These are phyloP conservation scores for Zygoascus bituminiphila DNA, from an alignment of 805 yeast genomes.

Conservation along the genomic window DNA sequence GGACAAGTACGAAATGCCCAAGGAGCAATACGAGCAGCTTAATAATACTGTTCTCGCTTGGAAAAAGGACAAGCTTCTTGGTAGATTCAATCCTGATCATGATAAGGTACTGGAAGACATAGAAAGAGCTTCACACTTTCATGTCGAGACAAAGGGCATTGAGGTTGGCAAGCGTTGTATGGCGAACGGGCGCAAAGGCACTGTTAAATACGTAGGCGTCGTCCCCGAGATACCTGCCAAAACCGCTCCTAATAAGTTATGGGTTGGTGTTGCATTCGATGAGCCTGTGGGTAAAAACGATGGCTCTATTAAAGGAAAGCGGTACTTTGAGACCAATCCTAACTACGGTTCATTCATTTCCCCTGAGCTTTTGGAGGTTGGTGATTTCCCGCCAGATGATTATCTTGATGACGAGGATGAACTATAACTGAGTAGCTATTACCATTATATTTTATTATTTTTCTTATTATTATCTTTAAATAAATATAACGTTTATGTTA, in stretches of 20 bases:
- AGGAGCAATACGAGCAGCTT: conserved; percentile 53
- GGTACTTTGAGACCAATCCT: conserved; percentile 47
- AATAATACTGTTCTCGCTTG: conserved; percentile 62
- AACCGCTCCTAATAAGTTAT: conserved; percentile 27
- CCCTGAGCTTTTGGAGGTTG: conserved; percentile 60
- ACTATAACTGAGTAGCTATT: neutral
- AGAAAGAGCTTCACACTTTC: conserved; percentile 10
- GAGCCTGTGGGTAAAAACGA: conserved; percentile 83
- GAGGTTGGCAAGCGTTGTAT: conserved; percentile 25
- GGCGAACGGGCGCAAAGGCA: conserved; percentile 54
- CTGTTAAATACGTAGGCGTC: conserved; percentile 60
- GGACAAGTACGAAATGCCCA: conserved; percentile 42
- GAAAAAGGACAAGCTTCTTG: conserved; percentile 63
- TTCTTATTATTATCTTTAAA: no score
- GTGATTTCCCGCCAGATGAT: conserved; percentile 52
- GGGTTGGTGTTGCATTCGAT: conserved; percentile 84
- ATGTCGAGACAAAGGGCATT: conserved; percentile 11
- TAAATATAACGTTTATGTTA: no score
- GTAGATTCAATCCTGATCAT: conserved; percentile 56
- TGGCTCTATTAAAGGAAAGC: conserved; percentile 57
- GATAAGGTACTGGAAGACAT: conserved; percentile 2
- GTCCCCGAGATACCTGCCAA: conserved; percentile 48
- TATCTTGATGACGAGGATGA: conserved; percentile 41
- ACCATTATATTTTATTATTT: neutral
- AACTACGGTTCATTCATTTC: conserved; percentile 73